Evolutionary conservation across 2,329 filamentous ascomycete species (phyloP), one percentile per base, ranked within the genome.

Genomic region (Aphanoascus verrucosus): DNA sequence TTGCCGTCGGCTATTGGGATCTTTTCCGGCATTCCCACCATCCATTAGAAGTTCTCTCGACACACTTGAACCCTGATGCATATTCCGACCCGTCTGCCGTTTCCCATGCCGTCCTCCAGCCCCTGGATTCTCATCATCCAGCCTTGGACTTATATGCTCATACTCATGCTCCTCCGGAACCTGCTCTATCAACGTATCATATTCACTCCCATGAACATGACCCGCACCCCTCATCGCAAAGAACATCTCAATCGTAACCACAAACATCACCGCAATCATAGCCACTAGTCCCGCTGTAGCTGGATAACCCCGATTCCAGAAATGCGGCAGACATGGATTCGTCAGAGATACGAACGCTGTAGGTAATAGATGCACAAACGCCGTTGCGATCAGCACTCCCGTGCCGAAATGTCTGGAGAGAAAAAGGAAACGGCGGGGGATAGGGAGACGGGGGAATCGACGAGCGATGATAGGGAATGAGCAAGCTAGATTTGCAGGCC

Each of bases 211-310:
- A 63, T 83, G 80, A 46, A 76, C 73, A 63, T 83, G 80, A 14
- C 74, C 74, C 7, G 79, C 80, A 4, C 81, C 81, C 64, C 78
- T 77, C 51, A 84, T 85, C 0, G 88, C 89, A 60, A 97, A 83
- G 66, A 89, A 88, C 72, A 93, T 94, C 68, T 97, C 91, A 50
- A 96, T 78, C 1, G 82, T 80, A 5, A 94, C 87, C 2, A 96
- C 89, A 3, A 86, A 73, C 55, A 94, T 76, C n/a, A 88, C 86
- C 9, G 86, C 83, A 8, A 83, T 69, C 86, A 94, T 91, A 53
- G 87, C 85, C 45, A 94, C 80, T 46, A 93, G 76, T 1, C 89
- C 88, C 0, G 88, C 82, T 66, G 94, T 83, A 5, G 87, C 86
- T 45, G 77, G 80, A 66, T 93, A 94, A n/a, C 80, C 79, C 58